phyloP scores from a whole-genome alignment of 345 rosid species.

The Draba incana region DNA sequence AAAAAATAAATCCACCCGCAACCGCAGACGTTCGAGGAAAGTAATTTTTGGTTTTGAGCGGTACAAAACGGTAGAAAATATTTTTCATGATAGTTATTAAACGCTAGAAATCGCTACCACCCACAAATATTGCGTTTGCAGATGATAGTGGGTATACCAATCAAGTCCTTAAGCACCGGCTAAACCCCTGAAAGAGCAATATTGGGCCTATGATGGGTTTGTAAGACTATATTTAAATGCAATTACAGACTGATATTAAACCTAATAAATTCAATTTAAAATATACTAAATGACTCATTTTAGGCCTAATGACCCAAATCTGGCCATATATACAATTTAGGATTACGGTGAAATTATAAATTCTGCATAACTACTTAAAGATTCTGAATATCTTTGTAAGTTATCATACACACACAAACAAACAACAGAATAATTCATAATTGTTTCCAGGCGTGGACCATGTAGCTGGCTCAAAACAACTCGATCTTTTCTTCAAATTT shows the following conservation, averaged over 20 bases:
- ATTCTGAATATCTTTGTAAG: not conserved
- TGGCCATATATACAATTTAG: not conserved
- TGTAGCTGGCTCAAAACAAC: not conserved
- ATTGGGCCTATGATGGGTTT: conserved; percentile 17
- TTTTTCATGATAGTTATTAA: too few relatives aligned
- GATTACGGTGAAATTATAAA: not conserved
- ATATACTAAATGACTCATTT: not conserved
- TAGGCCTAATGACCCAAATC: conserved; percentile 2
- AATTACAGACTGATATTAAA: not conserved
- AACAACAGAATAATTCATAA: not conserved
- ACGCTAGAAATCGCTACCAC: too few relatives aligned
- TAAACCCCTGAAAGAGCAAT: not conserved
- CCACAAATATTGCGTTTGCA: too few relatives aligned
- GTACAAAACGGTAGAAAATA: too few relatives aligned
- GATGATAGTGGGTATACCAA: too few relatives aligned
- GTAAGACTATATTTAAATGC: not conserved
- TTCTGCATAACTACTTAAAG: conserved; percentile 6
- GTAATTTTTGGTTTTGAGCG: too few relatives aligned
- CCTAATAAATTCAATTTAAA: not conserved
- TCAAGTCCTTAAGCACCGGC: not conserved
- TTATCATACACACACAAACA: not conserved
- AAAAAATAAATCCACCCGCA: too few relatives aligned
- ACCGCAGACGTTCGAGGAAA: too few relatives aligned
- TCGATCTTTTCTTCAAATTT: not conserved
- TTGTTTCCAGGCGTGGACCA: not conserved